Conservation (phyloP, 1,284 basidiomycete genomes). For the Microbotryum saponariae region DNA sequence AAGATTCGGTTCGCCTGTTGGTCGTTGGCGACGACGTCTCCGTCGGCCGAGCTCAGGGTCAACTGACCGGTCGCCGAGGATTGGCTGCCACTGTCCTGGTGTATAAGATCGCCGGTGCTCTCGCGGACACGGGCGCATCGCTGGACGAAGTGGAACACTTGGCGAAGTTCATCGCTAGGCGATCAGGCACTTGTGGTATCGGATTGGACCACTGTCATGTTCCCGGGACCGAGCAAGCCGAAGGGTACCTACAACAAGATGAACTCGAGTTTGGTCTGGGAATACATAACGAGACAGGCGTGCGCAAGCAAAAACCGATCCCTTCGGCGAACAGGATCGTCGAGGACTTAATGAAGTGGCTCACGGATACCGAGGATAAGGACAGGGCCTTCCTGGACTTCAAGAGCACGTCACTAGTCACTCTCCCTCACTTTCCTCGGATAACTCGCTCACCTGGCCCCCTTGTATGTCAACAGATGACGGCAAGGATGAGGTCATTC, state of each 20-base stretch:
- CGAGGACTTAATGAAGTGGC: conserved; percentile 59
- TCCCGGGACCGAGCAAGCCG: conserved; percentile 59
- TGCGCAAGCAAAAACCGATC: conserved; percentile 57
- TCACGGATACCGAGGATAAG: conserved; percentile 64
- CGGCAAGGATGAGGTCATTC: conserved; percentile 52
- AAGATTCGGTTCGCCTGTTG: conserved; percentile 65
- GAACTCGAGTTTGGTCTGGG: conserved; percentile 76
- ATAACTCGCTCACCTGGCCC: neutral
- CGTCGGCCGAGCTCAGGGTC: conserved; percentile 59
- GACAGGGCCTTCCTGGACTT: conserved; percentile 83
- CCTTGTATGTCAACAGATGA: conserved; percentile 38
- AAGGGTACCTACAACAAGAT: conserved; percentile 53
- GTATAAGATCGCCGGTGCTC: conserved; percentile 78
- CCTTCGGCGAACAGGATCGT: conserved; percentile 64
- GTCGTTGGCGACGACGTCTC: conserved; percentile 88
- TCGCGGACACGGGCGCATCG: conserved; percentile 52
- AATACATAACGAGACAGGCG: conserved; percentile 87
- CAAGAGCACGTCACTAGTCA: conserved; percentile 40
- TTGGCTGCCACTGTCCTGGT: conserved; percentile 68
- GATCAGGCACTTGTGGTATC: conserved; percentile 70
- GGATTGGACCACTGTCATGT: conserved; percentile 91
- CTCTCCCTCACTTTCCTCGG: neutral
- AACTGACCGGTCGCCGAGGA: conserved; percentile 68
- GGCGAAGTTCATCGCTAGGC: conserved; percentile 60
- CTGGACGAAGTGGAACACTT: conserved; percentile 66